phyloP scores from a whole-genome alignment of 1,139 yeast genomes.

The Trichomonascaceae sp. region DNA sequence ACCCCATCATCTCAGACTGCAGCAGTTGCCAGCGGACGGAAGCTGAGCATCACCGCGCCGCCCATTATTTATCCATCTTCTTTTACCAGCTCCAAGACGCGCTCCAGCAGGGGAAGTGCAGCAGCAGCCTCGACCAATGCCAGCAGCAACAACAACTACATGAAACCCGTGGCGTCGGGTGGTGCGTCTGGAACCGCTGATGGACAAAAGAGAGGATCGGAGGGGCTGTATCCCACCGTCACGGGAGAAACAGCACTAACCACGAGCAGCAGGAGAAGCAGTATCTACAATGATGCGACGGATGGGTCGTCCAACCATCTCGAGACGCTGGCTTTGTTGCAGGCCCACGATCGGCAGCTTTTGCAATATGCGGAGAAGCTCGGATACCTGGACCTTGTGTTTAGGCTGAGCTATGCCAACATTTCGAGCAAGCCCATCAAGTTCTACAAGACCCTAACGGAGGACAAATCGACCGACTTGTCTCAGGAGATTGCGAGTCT shows the following conservation, averaged over 20 bases:
- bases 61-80: neutral
- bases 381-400: constrained; percentile 14
- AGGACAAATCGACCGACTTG: constrained; percentile 7
- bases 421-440: constrained; percentile 6
- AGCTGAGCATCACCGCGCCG: neutral
- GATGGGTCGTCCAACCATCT: neutral
- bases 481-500: constrained; percentile 13
- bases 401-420: constrained; percentile 12
- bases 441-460: constrained; percentile 5
- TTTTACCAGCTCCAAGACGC: neutral
- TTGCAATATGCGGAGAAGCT: constrained; percentile 11
- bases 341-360: constrained; percentile 3
- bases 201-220: no score
- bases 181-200: no score
- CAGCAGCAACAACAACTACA: neutral
- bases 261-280: neutral
- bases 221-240: neutral
- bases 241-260: no score
- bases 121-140: constrained; percentile 1
- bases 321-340: neutral
- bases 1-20: neutral
- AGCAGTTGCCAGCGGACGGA: neutral
- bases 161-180: no score
- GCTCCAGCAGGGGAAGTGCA: neutral
- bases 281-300: neutral